Percentiles rank a stretch among this genome's conserved stretches.
phyloP scores from a whole-genome alignment of 192 early-diverging fungal genomes.

The Gorgonomyces haynaldii region DNA sequence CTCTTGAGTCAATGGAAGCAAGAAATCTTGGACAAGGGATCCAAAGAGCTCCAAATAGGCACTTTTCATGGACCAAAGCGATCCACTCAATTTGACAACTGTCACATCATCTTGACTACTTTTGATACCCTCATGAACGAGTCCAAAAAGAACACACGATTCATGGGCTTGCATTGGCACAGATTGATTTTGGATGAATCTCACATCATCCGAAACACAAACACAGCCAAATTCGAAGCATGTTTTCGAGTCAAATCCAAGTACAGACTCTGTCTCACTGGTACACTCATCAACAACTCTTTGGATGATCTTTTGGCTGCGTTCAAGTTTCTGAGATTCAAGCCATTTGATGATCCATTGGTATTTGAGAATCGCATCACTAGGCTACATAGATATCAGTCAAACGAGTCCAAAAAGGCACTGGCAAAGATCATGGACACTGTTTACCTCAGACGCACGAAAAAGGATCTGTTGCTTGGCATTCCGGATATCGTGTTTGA shows the following conservation, averaged over 20 bases:
- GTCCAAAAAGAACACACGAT: background rate
- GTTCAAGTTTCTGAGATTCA: background rate
- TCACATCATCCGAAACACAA: constrained; percentile 34
- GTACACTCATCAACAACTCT: constrained; percentile 4
- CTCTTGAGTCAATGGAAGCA: constrained; percentile 4
- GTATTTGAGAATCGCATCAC: background rate
- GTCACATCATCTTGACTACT: background rate
- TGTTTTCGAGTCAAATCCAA: background rate
- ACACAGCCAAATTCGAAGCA: background rate
- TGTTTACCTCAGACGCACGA: constrained; percentile 19
- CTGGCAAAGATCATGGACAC: constrained; percentile 59
- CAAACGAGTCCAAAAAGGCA: too few relatives aligned
- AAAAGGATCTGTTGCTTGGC: too few relatives aligned
- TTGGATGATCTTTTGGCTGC: background rate
- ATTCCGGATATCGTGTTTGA: too few relatives aligned
- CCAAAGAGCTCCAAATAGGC: background rate
- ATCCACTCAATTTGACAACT: background rate
- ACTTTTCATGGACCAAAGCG: background rate
- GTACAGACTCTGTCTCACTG: background rate
- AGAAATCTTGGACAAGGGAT: constrained; percentile 1
- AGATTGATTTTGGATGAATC: constrained; percentile 9
- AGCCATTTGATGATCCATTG: background rate
- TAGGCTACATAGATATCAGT: too few relatives aligned
- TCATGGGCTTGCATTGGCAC: background rate
- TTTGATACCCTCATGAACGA: background rate